Base-by-base conservation (phyloP, 345 rosid genomes). In the Triadica sebifera region DNA sequence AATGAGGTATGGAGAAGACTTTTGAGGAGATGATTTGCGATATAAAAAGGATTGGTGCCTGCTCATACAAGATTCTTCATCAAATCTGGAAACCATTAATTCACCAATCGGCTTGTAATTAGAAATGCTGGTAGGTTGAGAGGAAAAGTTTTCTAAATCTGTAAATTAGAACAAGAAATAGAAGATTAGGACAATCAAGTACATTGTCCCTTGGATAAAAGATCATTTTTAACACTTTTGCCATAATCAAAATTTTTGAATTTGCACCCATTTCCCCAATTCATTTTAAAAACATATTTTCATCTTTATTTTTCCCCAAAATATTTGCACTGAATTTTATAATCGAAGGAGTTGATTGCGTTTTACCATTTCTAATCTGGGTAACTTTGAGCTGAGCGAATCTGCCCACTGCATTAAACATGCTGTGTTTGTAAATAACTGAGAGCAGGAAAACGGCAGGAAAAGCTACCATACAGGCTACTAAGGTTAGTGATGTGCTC, bases 61-160 rank as follows among this genome's bases (percentile, higher is more conserved):
- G 68, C 80, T 72, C 19, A 72, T 24, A 52, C 80, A 76, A 19
- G 79, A 70, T 62, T 49, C 51, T n/a, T 67, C 51, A 38, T 70
- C 75, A 29, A 62, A 41, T 19, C 75, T 74, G 4, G 79, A 17
- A 29, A 65, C 70, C 20, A 63, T 22, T 47, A 76, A 24, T 43
- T 62, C 79, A 17, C 53, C 69, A 6, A 61, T 74, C 22, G 69
- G 12, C 7, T 68, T 62, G 8, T 75, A 70, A 6, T 19, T 7
- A 50, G 39, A 37, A 16, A 17, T 1, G 6, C 1, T 24, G 15
- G 12, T 16, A 20, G 67, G 25, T 6, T 47, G 25, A 47, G 20
- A 46, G 0, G 16, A 29, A 38, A 3, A 12, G 0, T 37, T 24
- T 41, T 16, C 52, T 6, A 43, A 16, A 53, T 15, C 63, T 73